Base-by-base conservation (phyloP, 2,329 filamentous ascomycete genomes). In the Sporothrix protearum region DNA sequence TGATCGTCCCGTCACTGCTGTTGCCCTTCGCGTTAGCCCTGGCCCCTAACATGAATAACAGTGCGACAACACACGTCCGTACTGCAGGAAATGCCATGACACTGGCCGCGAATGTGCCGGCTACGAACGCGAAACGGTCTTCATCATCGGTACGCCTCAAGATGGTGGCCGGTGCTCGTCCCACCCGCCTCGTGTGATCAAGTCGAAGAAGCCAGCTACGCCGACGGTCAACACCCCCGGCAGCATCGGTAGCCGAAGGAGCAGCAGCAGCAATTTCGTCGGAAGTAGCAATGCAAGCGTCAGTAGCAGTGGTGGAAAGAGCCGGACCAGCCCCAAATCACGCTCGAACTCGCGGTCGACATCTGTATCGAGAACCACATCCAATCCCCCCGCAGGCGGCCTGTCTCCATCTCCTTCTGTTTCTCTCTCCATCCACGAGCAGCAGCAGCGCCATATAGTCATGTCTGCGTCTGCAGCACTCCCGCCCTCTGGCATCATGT, bases 21-120 rank as follows among this genome's bases (percentile, higher is more conserved):
- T 19, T 30, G 9, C 14, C 51, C 1, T 55, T 14, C 39, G 45
- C 1, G 10, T 39, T 12, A 9, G 6, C 0, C 9, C 19, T 8
- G 8, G 7, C 19, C 7, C 36, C 51, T 70, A 63, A 61, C 42
- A 33, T 12, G 8, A 39, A 2, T 1, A 19, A 22, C 30, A 89
- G 86, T 91, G 89, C 78, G 89, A 89, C 79, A 88, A 89, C 74
- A 83, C 86, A 72, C 84, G 85, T 3, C 89, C 89, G 1, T 81
- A 82, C 49, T 91, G 89, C 78, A 84, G 83, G 70, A 89, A 89
- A 77, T 91, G 89, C 77, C 80, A 83, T 71, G 82, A 85, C 75
- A 86, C 84, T 75, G 86, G 87, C 28, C 82, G 87, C 59, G 78
- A 84, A 71, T 91, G 89, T 75, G 85, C 84, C 63, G 89, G 89